Percentiles rank a stretch among this genome's conserved stretches.
phyloP scores from a whole-genome alignment of 768 basidiomycete species.

The Pulveroboletus sp. region DNA sequence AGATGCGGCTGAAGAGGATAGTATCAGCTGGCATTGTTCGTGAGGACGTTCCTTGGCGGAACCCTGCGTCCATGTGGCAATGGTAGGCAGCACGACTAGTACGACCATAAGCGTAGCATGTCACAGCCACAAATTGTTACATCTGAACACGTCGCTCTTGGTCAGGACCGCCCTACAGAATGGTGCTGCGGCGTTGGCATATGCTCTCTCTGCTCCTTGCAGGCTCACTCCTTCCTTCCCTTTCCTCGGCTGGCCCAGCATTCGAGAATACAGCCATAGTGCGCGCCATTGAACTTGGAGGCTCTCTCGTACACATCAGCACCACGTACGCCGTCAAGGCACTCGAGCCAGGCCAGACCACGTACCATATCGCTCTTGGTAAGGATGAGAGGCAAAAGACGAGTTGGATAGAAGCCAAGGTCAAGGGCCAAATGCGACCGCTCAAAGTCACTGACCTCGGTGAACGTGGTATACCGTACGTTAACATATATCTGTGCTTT shows the following conservation, averaged over 20 bases:
- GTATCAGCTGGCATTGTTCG: conserved; percentile 75
- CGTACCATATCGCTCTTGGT: conserved; percentile 66
- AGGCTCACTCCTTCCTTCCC: conserved; percentile 36
- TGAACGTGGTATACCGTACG: conserved; percentile 50
- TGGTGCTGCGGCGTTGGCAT: conserved; percentile 43
- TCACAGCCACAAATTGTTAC: conserved; percentile 9
- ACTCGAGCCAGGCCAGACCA: conserved; percentile 51
- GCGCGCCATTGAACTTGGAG: conserved; percentile 84
- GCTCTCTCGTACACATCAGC: conserved; percentile 80
- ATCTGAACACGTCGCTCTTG: conserved; percentile 19
- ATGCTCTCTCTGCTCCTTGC: conserved; percentile 43
- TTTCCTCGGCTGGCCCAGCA: conserved; percentile 41
- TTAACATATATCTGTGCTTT: conserved; percentile 12
- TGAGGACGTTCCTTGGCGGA: conserved; percentile 76
- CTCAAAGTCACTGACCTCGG: conserved; percentile 49
- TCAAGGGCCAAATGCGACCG: conserved; percentile 64
- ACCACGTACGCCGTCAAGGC: conserved; percentile 85
- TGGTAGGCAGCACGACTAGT: conserved; percentile 44
- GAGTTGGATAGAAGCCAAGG: conserved; percentile 73
- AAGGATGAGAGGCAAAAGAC: conserved; percentile 59
- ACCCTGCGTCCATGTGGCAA: conserved; percentile 67
- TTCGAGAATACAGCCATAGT: conserved; percentile 91
- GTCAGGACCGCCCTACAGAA: conserved; percentile 29
- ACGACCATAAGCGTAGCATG: background rate
- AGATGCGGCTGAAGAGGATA: conserved; percentile 67